phyloP scores from a whole-genome alignment of 176 grass and related monocot species.

The Rhynchospora tenuis region DNA sequence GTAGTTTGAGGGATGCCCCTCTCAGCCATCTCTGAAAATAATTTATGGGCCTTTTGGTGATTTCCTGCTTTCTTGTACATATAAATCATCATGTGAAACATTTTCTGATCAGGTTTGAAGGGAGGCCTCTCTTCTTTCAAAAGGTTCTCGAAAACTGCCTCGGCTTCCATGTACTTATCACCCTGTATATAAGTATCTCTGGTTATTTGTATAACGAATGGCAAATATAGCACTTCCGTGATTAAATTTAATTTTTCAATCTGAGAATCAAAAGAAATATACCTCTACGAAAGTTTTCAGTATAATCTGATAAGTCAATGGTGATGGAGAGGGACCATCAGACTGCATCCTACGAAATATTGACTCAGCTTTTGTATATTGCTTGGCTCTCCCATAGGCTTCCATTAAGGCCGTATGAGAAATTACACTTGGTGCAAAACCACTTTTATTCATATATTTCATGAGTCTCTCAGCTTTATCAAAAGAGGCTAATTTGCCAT shows the following conservation, averaged over 20 bases:
- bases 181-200: conserved; percentile 46
- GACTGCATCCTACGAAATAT: conserved; percentile 87
- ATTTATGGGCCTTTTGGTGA: conserved; percentile 58
- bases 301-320: conserved; percentile 91
- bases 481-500: conserved; percentile 79
- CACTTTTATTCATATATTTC: conserved; percentile 82
- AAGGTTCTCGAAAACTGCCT: conserved; percentile 77
- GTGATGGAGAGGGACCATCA: conserved; percentile 75
- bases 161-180: conserved; percentile 54
- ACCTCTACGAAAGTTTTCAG: conserved; percentile 89
- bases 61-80: conserved; percentile 91
- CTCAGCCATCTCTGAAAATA: conserved; percentile 67
- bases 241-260: not conserved
- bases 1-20: conserved; percentile 68
- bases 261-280: conserved; percentile 22
- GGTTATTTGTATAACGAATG: conserved; percentile 8
- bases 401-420: conserved; percentile 93
- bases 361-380: conserved; percentile 73
- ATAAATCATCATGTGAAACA: conserved; percentile 99
- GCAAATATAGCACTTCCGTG: not conserved
- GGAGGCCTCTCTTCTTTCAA: conserved; percentile 57
- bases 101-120: conserved; percentile 96
- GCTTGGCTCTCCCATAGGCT: conserved; percentile 77
- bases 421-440: conserved; percentile 66
- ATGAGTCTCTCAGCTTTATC: conserved; percentile 66